Percentiles rank a stretch among this genome's conserved stretches.
Conservation (phyloP, 2,329 filamentous ascomycete genomes). For the Neoarthrinium moseri region DNA sequence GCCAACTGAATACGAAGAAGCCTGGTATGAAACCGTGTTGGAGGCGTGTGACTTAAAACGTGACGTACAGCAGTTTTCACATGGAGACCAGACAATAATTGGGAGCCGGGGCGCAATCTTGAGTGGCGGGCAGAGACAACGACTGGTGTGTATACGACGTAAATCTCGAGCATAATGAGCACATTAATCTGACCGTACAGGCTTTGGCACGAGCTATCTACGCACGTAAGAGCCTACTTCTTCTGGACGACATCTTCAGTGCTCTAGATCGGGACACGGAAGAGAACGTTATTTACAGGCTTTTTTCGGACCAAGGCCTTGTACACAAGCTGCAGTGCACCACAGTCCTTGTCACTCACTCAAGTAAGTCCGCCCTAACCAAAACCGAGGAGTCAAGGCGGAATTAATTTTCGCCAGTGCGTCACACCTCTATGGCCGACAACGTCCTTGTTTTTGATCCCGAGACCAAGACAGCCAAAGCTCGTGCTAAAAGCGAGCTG, state of each 20-base stretch:
- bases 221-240: conserved; percentile 14
- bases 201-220: conserved; percentile 24
- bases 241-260: conserved; percentile 23
- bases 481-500: not conserved
- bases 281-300: not conserved
- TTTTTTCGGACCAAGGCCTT: conserved; percentile 9
- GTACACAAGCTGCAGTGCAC: conserved; percentile 1
- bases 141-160: not conserved
- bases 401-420: conserved; percentile 10
- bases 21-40: conserved; percentile 13
- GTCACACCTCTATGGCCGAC: conserved; percentile 26
- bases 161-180: not conserved
- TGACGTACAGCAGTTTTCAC: conserved; percentile 11
- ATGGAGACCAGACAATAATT: conserved; percentile 12
- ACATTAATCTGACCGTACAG: not conserved
- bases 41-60: conserved; percentile 10
- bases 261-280: conserved; percentile 18
- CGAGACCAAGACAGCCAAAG: not conserved
- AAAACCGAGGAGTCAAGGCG: not conserved
- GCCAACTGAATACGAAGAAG: conserved; percentile 10
- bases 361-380: not conserved
- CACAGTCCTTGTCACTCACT: conserved; percentile 1
- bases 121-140: conserved; percentile 16
- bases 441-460: conserved; percentile 25
- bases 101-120: conserved; percentile 14